Evolutionary conservation across 2,329 filamentous ascomycete species (phyloP), one percentile per base, ranked within the genome.

Genomic region (Ophiostoma triangulosporum): DNA sequence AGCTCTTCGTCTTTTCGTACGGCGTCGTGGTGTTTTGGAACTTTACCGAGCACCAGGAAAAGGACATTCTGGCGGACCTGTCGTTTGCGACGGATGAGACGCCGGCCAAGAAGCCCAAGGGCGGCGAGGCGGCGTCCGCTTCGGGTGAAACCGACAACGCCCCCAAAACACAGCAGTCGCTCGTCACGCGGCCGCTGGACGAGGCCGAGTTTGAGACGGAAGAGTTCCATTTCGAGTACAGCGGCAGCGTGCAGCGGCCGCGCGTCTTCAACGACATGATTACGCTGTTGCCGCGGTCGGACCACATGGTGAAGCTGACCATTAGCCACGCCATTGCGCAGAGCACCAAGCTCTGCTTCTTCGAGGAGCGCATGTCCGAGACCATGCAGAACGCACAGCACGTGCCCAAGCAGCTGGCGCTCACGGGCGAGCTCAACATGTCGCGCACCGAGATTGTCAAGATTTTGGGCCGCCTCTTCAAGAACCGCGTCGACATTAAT

Each of bases 201-300:
- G 88, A 96, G 67, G 84, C 84, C 59, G 90, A 97, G 64, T 95
- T 94, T 61, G 93, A 98, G 70, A 98, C 86, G 0, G 93, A 98
- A 65, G 91, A 97, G 64, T 96, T 98, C 63, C 91, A 98, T 65
- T 98, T 98, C 64, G 90, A 97, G 67, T 98, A 98, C 72, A 95
- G 88, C 62, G 78, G 81, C 1, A 78, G 88, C 55, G 88, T 93
- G 32, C 84, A 89, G 57, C 80, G 90, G 50, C 93, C 93, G 4
- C 80, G 93, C 54, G 86, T 98, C 29, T 98, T 94, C 72, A 97
- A 98, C 69, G 93, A 98, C 68, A 98, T 98, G 93, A 97, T 98
- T 62, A 98, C 93, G 0, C 73, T 98, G 45, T 78, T 94, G 58
- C 94, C 88, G 56, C 84, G 88, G 36, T 80, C 76, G 27, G 93